Evolutionary conservation across 1,284 basidiomycete genomes (phyloP), one percentile per base, ranked within the genome.

Genomic region (Caloboletus firmus): DNA sequence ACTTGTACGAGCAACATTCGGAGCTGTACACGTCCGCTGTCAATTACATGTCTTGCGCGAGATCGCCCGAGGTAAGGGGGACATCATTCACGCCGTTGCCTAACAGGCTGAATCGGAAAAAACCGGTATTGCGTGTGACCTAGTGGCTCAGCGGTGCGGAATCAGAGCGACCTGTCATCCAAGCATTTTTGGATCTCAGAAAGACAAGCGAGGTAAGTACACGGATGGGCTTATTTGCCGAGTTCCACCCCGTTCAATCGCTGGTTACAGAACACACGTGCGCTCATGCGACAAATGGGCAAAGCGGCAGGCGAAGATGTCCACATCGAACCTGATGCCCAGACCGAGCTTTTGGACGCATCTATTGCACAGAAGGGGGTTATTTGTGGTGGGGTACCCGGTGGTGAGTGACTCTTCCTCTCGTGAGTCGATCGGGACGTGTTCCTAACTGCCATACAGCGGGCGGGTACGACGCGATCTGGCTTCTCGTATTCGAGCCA

Each of bases 401-500:
- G 96, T 56, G 95, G 93, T 91, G 62, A 59, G 84, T 70, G 26
- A 6, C 10, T 2, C 10, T 51, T 41, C 30, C 20, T 35, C 17
- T 41, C 40, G 36, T 26, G 6, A 1, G 12, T 32, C 17, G 12
- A n/a, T 37, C 4, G 8, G 36, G 26, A 13, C 24, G 12, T 12
- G 32, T 42, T 40, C 3, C 35, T 58, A 36, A 60, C 12, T 45
- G 0, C n/a, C 15, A 45, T 44, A 52, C 62, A 94, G 94, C 97
- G 28, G 97, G 97, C 5, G 97, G 97, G 1, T 99, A 92, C 70
- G 97, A 99, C 68, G 97, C 97, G 1, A 83, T 99, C 51, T 99
- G 94, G 89, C 76, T 99, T 9, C 82, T 99, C 15, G 81, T 93
- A 7, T 80, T 89, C 61, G 87, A 92, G 51, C 84, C 87, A 7